Evolutionary conservation across 768 basidiomycete species (phyloP), one percentile per base, ranked within the genome.

Genomic region (Rubroboletus satanas): DNA sequence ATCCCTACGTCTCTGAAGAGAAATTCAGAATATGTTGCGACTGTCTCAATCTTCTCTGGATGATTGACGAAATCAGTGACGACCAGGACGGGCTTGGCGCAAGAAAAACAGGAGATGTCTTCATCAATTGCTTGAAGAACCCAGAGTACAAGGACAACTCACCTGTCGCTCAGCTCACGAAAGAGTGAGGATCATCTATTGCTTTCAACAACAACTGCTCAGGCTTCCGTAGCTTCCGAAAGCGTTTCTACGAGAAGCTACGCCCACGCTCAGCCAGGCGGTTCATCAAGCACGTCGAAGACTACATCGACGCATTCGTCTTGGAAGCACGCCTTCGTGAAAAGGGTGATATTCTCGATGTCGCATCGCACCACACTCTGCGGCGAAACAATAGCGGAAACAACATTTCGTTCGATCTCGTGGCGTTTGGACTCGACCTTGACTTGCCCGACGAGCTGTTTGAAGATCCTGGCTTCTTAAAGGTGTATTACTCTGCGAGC

Each of bases 381-480:
- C 84, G 86, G 45, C 79, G 87, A 48, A 82, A 87, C 63, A 87
- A 83, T 68, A 87, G 85, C 65, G 87, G 82, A 42, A 80, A 83
- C 60, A 76, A 81, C 28, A 74, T 82, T 51, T 86, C 83, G 69
- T 85, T 84, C 62, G 79, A 78, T 37, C 74, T 88, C 31, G 75
- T 83, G 48, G 84, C 84, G 54, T 85, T 82, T 58, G 77, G 76
- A 49, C 75, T 83, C 45, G 82, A 78, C 43, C 76, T 84, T 45
- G 83, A 89, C 66, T 73, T 88, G 33, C 81, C 83, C 11, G 81
- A 88, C 51, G 75, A 80, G 49, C 76, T 87, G 17, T 81, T 82
- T 57, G 74, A 83, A 45, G 75, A 88, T 65, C 73, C 80, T 18
- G 69, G 62, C 14, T 81, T 88, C 63, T 72, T 75, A 65, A 73